phyloP scores from a whole-genome alignment of 164 flowering plant genomes.

The Buxus sempervirens region DNA sequence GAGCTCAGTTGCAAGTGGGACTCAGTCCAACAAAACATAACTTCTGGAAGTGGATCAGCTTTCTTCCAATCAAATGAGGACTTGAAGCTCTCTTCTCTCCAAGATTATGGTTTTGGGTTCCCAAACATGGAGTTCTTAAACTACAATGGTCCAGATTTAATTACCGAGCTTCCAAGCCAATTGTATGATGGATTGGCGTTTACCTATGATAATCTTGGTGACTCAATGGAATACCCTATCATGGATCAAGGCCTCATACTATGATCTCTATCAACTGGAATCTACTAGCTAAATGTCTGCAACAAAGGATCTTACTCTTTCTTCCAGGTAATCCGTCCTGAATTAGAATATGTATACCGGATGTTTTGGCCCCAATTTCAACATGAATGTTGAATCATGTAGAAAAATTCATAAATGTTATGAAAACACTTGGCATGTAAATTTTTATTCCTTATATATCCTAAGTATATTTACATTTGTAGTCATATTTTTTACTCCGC shows the following conservation, averaged over 20 bases:
- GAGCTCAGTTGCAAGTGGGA: slow-evolving; percentile 27
- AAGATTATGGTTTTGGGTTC: slow-evolving; percentile 40
- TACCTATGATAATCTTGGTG: slow-evolving; percentile 38
- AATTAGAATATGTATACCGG: slow-evolving; percentile 6
- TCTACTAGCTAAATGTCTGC: slow-evolving; percentile 8
- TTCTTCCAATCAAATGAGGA: slow-evolving; percentile 32
- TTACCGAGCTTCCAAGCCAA: slow-evolving; percentile 34
- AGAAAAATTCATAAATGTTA: slow-evolving; percentile 7
- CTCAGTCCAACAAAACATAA: slow-evolving; percentile 22
- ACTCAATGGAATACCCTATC: slow-evolving; percentile 42
- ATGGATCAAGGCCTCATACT: slow-evolving; percentile 57
- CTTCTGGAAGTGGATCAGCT: slow-evolving; percentile 26
- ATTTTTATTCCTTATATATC: not conserved
- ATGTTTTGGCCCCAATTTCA: slow-evolving; percentile 16
- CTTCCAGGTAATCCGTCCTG: slow-evolving; percentile 4
- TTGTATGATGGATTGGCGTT: slow-evolving; percentile 38
- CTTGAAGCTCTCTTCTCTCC: slow-evolving; percentile 31
- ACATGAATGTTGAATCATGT: slow-evolving; percentile 29
- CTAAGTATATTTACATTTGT: too few species aligned
- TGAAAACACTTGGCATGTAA: not conserved
- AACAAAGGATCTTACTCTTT: slow-evolving; percentile 13
- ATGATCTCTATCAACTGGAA: slow-evolving; percentile 20
- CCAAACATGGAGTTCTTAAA: slow-evolving; percentile 35
- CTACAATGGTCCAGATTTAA: slow-evolving; percentile 30
- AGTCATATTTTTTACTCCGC: too few species aligned